Evolutionary conservation across 345 rosid genomes (phyloP).

Genomic region (Arabidopsis arenosa): DNA sequence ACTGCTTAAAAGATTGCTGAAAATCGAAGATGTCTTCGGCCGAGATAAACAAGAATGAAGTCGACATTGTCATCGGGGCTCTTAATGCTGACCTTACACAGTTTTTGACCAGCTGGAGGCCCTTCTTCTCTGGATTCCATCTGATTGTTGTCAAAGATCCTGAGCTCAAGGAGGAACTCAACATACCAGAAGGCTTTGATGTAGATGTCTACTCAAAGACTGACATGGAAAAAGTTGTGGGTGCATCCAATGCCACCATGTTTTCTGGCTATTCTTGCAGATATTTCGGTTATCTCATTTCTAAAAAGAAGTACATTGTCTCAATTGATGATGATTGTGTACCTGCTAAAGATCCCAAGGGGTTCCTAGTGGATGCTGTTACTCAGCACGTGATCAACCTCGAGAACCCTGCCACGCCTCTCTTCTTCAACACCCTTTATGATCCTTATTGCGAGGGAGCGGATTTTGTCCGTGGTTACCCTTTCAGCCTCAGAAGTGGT

Average conservation of each 20-base stretch:
- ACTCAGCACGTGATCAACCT: constrained; percentile 80
- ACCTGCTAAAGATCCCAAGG: constrained; percentile 77
- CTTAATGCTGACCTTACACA: constrained; percentile 73
- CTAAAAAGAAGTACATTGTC: constrained; percentile 80
- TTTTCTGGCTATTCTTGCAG: constrained; percentile 93
- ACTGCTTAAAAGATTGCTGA: constrained; percentile 12
- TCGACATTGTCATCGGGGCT: constrained; percentile 94
- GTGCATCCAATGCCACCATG: constrained; percentile 56
- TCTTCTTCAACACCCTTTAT: constrained; percentile 91
- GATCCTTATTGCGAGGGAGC: constrained; percentile 85
- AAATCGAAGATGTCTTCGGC: constrained; percentile 56
- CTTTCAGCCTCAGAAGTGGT: constrained; percentile 87
- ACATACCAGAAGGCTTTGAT: constrained; percentile 83
- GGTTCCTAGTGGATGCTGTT: constrained; percentile 73
- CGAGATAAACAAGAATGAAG: constrained; percentile 65
- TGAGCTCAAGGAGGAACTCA: constrained; percentile 83
- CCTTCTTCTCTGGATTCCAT: constrained; percentile 74
- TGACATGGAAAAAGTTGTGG: constrained; percentile 71
- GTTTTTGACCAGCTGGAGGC: constrained; percentile 77
- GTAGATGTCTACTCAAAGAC: constrained; percentile 65
- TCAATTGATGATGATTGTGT: constrained; percentile 86
- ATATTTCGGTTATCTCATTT: constrained; percentile 85
- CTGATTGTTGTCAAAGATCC: constrained; percentile 92
- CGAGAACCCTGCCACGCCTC: constrained; percentile 85
- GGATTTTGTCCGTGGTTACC: constrained; percentile 97